Conservation (phyloP, 371 early-diverging fungal species). For the Rhizomucor pusillus region DNA sequence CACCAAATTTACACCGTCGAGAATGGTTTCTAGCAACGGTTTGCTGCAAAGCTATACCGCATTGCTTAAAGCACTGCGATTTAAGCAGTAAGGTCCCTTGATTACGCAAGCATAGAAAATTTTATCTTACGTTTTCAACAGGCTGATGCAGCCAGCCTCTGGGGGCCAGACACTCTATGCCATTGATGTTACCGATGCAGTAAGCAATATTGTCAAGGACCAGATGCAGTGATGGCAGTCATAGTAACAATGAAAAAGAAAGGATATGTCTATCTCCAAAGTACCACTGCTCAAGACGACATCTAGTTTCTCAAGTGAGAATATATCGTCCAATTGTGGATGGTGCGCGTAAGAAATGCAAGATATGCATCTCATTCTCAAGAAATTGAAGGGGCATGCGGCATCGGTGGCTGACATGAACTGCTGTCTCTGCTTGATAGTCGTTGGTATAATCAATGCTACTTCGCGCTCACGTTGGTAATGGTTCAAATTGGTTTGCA, state of each 20-base stretch:
- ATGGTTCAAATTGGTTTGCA: conserved; percentile 2
- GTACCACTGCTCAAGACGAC: conserved; percentile 3
- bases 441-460: neutral
- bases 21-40: no score
- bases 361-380: conserved; percentile 5
- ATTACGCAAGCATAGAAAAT: no score
- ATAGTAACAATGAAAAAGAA: no score
- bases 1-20: no score
- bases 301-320: conserved; percentile 7
- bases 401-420: neutral
- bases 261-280: conserved; percentile 9
- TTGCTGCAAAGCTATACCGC: no score
- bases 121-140: conserved; percentile 1
- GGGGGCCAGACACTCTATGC: neutral
- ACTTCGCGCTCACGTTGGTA: neutral
- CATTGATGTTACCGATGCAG: conserved; percentile 5
- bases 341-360: conserved; percentile 3
- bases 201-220: conserved; percentile 3
- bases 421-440: neutral
- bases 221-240: no score
- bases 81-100: neutral
- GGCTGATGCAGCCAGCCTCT: conserved; percentile 2
- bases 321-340: neutral
- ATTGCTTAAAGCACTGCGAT: no score
- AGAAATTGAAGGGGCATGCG: neutral